Evolutionary conservation across 106 monocot genomes (phyloP), one percentile per base, ranked within the genome.

Genomic region (Dactylorhiza incarnata): DNA sequence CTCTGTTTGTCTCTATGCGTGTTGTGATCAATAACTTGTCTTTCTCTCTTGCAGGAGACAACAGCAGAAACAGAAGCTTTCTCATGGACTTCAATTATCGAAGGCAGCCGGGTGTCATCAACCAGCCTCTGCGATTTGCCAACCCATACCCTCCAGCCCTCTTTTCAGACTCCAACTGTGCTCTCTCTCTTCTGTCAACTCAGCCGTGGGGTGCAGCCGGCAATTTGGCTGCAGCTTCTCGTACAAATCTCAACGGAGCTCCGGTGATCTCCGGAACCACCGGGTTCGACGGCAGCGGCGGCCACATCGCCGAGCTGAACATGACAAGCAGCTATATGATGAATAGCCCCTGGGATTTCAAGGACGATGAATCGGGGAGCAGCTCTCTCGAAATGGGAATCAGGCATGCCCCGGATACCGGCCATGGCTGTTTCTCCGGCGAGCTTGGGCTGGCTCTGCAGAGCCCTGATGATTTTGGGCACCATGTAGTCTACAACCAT

Each of bases 121-220:
- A 73, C 75, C 91, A 82, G 9, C 37, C 37, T 37, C 37, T 37
- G 37, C 37, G 37, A 37, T 37, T 37, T 37, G 54, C 5, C 22
- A 79, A 74, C 75, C 75, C 53, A 47, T 74, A 52, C 78, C 63
- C 72, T 0, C 37, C 37, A 37, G 37, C 37, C 37, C 37, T 37
- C 37, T 37, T 37, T 82, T 47, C 89, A 0, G 87, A 95, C 79
- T 92, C 92, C 74, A 84, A 81, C 86, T 90, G 95, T 95, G 95
- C 95, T 95, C 92, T 95, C 95, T 95, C 95, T 95, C 95, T 95
- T 95, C 95, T 95, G 95, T 95, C 95, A 95, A 90, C 66, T 86
- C 87, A 92, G 78, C 87, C 84, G 73, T 91, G 87, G 80, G 73
- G 74, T 70, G 74, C 74, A 45, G 14, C 48, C 44, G 19, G 12